phyloP scores from a whole-genome alignment of 129 eudicot genomes.

The Ambrosia trifida region DNA sequence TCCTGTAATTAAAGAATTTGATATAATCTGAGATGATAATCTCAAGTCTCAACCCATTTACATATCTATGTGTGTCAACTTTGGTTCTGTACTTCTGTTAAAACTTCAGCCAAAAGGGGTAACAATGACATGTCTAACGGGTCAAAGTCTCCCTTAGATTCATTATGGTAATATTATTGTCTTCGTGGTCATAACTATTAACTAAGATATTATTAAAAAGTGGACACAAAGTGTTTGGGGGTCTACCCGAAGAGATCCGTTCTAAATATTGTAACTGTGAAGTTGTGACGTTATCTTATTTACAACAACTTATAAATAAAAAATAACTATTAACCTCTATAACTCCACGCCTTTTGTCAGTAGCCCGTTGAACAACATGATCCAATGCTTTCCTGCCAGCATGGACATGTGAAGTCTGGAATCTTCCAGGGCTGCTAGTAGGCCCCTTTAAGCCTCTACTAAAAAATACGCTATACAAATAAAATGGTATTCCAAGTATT shows the following conservation, averaged over 20 bases:
- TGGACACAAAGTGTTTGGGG: background rate
- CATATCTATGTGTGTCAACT: background rate
- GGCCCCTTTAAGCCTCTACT: constrained; percentile 42
- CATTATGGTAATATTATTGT: background rate
- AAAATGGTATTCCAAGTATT: constrained; percentile 54
- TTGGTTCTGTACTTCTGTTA: no score
- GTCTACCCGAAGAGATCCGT: background rate
- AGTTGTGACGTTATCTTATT: background rate
- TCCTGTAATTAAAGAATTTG: constrained; percentile 27
- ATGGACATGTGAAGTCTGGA: constrained; percentile 31
- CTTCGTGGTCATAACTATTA: background rate
- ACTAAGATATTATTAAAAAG: background rate
- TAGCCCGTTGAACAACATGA: constrained; percentile 70
- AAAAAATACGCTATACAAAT: constrained; percentile 39
- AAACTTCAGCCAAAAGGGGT: background rate
- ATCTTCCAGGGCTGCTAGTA: constrained; percentile 27
- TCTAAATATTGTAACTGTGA: background rate
- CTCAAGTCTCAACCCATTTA: background rate
- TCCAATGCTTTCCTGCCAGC: constrained; percentile 61
- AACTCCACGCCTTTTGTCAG: constrained; percentile 91
- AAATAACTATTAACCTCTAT: constrained; percentile 66
- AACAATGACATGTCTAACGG: background rate
- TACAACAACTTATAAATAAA: background rate
- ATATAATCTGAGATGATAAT: background rate
- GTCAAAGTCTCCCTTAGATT: background rate